phyloP scores from a whole-genome alignment of 345 rosid genomes.

The Moringa oleifera region DNA sequence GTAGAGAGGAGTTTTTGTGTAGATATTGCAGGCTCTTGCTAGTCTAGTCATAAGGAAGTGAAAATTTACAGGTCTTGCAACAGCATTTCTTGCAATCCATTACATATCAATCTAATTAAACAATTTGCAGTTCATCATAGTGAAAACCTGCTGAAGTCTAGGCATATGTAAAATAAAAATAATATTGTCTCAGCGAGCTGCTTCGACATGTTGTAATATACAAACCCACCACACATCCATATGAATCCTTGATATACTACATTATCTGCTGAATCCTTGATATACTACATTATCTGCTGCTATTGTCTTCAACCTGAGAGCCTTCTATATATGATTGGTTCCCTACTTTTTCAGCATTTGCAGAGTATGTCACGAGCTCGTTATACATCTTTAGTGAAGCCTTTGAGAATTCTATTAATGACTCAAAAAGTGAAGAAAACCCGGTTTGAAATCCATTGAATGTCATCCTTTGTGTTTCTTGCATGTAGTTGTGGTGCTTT shows the following conservation, averaged over 20 bases:
- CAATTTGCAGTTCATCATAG: conserved; percentile 12
- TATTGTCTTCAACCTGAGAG: conserved; percentile 27
- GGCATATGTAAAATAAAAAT: conserved; percentile 5
- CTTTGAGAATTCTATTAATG: conserved; percentile 45
- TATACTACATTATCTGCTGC: conserved; percentile 28
- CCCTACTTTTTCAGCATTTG: conserved; percentile 23
- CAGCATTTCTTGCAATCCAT: not conserved
- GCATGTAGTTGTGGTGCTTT: conserved; percentile 42
- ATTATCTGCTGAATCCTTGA: no score
- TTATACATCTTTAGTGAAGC: conserved; percentile 48
- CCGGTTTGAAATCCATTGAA: conserved; percentile 53
- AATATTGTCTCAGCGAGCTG: conserved; percentile 47
- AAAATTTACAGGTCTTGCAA: no score
- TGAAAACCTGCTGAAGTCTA: conserved; percentile 10
- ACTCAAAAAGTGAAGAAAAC: conserved; percentile 41
- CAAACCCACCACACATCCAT: conserved; percentile 17
- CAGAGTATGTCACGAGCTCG: conserved; percentile 33
- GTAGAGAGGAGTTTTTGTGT: not conserved
- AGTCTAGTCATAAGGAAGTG: no score
- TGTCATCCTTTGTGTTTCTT: conserved; percentile 53
- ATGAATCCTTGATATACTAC: not conserved
- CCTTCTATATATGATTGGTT: conserved; percentile 30
- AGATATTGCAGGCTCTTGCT: not conserved
- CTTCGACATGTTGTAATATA: conserved; percentile 39
- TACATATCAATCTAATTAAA: conserved; percentile 9